These are phyloP conservation scores for Ophiosphaerella narmari DNA, from an alignment of 2,329 filamentous ascomycete genomes.

Conservation along the genomic window DNA sequence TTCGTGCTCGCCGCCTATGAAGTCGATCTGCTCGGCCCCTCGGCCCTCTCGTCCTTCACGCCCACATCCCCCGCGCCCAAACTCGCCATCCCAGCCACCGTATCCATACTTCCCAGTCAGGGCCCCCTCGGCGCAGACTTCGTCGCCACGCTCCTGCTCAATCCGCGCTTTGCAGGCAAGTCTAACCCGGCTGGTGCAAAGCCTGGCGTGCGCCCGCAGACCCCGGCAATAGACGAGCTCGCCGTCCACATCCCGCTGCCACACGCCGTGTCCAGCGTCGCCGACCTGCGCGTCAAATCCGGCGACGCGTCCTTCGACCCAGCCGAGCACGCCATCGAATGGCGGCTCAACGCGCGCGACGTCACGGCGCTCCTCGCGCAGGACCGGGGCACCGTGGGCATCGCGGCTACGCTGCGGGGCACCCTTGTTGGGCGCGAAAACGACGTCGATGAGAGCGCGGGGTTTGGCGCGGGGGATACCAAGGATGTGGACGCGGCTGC, in stretches of 20 bases:
- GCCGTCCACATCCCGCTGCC: constrained; percentile 80
- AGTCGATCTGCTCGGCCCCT: constrained; percentile 81
- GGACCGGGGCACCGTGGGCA: constrained; percentile 55
- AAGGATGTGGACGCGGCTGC: not conserved
- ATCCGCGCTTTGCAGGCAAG: constrained; percentile 54
- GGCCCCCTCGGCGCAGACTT: constrained; percentile 81
- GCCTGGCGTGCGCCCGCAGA: no score
- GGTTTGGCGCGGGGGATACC: no score
- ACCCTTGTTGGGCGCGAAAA: constrained; percentile 57
- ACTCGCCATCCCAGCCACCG: constrained; percentile 78
- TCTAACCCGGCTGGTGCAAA: constrained; percentile 7
- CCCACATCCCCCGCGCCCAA: constrained; percentile 46
- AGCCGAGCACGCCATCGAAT: constrained; percentile 74
- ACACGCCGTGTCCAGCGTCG: constrained; percentile 76
- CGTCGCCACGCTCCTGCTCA: constrained; percentile 77
- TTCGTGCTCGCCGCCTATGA: constrained; percentile 95
- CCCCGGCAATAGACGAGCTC: constrained; percentile 68
- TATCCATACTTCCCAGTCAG: constrained; percentile 81
- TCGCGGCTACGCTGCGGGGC: constrained; percentile 76
- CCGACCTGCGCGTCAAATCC: constrained; percentile 69
- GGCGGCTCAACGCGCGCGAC: constrained; percentile 81
- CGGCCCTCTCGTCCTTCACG: constrained; percentile 48
- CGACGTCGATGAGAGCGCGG: not conserved
- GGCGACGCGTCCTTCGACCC: constrained; percentile 84
- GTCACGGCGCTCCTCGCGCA: constrained; percentile 54